Evolutionary conservation across 1,284 basidiomycete species (phyloP).

Genomic region (Moniliophthora roreri): DNA sequence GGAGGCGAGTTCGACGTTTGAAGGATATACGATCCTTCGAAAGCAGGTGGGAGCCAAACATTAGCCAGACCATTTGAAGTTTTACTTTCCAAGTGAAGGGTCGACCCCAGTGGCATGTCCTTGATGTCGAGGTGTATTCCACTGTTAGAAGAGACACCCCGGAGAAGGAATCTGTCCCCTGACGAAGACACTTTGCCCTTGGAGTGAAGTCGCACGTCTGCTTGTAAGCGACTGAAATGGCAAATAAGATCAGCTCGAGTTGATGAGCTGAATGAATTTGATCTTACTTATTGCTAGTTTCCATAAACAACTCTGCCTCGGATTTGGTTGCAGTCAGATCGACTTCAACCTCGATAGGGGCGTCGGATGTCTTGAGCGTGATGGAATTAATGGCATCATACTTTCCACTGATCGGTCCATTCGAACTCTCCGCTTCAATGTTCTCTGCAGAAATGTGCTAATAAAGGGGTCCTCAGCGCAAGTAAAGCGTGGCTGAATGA

Average conservation of each 20-base stretch:
- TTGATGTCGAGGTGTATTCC: constrained; percentile 7
- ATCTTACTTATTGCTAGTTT: constrained; percentile 20
- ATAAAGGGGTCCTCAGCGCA: not conserved
- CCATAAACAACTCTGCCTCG: constrained; percentile 6
- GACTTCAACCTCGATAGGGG: constrained; percentile 17
- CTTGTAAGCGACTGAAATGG: not conserved
- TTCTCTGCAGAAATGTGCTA: constrained; percentile 13
- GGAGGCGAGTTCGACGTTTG: constrained; percentile 3
- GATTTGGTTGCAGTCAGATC: constrained; percentile 11
- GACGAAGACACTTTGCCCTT: not conserved
- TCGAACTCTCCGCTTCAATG: constrained; percentile 15
- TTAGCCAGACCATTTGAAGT: constrained; percentile 13
- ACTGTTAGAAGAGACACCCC: constrained; percentile 9
- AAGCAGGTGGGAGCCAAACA: constrained; percentile 13
- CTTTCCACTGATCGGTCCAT: constrained; percentile 17
- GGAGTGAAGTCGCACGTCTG: constrained; percentile 2
- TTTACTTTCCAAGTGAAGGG: constrained; percentile 1
- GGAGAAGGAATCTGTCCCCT: not conserved
- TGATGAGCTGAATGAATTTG: not conserved
- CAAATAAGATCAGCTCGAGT: not conserved
- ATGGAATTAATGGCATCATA: constrained; percentile 17
- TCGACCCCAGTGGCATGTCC: constrained; percentile 6
- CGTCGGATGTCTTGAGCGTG: constrained; percentile 17
- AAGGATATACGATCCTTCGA: constrained; percentile 13
- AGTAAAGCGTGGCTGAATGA: not conserved